Evolutionary conservation across 1,284 basidiomycete species (phyloP).

Genomic region (Phylloboletellus chloephorus): DNA sequence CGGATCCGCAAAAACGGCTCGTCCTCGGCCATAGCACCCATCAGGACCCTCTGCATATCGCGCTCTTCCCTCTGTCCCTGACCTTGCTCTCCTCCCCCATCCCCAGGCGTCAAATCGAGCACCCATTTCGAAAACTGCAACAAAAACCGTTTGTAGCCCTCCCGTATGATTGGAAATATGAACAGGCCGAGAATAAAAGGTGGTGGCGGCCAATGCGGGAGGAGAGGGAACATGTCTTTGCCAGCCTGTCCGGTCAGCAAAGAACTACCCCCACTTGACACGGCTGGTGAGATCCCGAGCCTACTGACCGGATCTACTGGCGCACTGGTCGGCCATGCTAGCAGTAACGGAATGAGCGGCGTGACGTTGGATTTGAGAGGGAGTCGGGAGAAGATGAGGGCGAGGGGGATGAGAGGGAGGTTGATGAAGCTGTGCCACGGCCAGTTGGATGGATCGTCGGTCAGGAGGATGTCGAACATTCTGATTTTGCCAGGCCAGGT

Average conservation of each 20-base stretch:
- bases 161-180: conserved; percentile 45
- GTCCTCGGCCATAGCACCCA: conserved; percentile 38
- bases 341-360: conserved; percentile 53
- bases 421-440: conserved; percentile 67
- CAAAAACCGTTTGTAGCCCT: conserved; percentile 43
- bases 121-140: conserved; percentile 42
- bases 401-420: conserved; percentile 57
- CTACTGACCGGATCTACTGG: conserved; percentile 31
- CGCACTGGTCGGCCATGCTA: conserved; percentile 57
- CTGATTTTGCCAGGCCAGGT: conserved; percentile 27
- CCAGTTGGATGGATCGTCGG: conserved; percentile 62
- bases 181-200: conserved; percentile 51
- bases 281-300: background rate
- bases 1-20: conserved; percentile 46
- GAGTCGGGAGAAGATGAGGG: conserved; percentile 53
- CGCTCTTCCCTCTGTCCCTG: conserved; percentile 16
- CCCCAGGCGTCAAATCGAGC: conserved; percentile 36
- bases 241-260: background rate
- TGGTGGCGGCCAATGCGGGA: conserved; percentile 53
- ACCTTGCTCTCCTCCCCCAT: conserved; percentile 9
- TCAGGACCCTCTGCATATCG: conserved; percentile 30
- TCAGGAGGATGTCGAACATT: conserved; percentile 56
- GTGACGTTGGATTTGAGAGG: conserved; percentile 42
- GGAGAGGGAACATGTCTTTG: conserved; percentile 17
- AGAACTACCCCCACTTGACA: background rate